phyloP scores from a whole-genome alignment of 2,329 filamentous ascomycete genomes.

The Ophiostoma quercus region DNA sequence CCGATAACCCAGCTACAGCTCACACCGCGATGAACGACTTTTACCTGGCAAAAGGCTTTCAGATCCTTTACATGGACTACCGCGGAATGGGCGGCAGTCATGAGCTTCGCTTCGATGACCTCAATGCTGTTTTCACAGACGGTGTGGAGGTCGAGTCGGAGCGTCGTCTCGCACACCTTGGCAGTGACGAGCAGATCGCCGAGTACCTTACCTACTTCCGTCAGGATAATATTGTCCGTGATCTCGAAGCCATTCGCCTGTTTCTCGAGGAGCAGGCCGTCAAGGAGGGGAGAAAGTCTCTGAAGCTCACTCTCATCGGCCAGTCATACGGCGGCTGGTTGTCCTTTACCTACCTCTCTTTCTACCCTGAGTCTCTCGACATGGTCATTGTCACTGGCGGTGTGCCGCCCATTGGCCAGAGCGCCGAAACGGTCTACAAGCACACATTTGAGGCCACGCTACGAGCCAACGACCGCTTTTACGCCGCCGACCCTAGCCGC shows the following conservation, averaged over 20 bases:
- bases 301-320: slow-evolving; percentile 42
- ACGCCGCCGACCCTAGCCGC: slow-evolving; percentile 61
- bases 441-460: slow-evolving; percentile 53
- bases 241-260: slow-evolving; percentile 65
- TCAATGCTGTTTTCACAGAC: slow-evolving; percentile 29
- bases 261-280: slow-evolving; percentile 43
- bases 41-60: slow-evolving; percentile 62
- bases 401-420: slow-evolving; percentile 56
- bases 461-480: slow-evolving; percentile 58
- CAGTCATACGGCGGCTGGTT: slow-evolving; percentile 74
- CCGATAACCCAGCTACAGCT: slow-evolving; percentile 36
- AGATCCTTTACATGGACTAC: slow-evolving; percentile 65
- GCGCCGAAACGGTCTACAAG: slow-evolving; percentile 58
- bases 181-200: slow-evolving; percentile 12
- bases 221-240: slow-evolving; percentile 67
- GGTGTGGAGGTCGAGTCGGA: neutral
- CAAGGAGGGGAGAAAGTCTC: slow-evolving; percentile 44
- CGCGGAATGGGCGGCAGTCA: slow-evolving; percentile 65
- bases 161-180: neutral
- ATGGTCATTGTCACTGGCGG: slow-evolving; percentile 64
- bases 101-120: slow-evolving; percentile 53
- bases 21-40: slow-evolving; percentile 45
- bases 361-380: slow-evolving; percentile 55
- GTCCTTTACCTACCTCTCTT: slow-evolving; percentile 63
- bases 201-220: slow-evolving; percentile 47